Base-by-base conservation (phyloP, 192 early-diverging fungal species). In the Spizellomyces punctatus region DNA sequence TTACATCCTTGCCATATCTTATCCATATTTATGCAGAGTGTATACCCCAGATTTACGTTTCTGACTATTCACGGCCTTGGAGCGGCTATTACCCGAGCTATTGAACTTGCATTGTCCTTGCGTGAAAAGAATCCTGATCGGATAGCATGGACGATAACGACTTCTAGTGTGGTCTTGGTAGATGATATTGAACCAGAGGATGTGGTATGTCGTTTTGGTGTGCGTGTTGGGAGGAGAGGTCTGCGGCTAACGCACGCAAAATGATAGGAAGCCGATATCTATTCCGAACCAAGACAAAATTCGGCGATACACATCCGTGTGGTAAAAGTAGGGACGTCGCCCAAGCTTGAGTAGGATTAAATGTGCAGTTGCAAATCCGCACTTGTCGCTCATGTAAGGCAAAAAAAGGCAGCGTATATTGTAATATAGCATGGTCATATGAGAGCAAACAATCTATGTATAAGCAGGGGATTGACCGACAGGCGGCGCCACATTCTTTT, bases 11-110 rank as follows among this genome's bases (percentile, higher is more conserved):
- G n/a, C n/a, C 8, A 27, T 10, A 45, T 9, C 0, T n/a, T 54
- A 19, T 19, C 16, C n/a, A n/a, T n/a, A n/a, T 27, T 45, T 45
- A 7, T 8, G 6, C 10, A 64, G 27, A 45, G 8, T 67, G 45
- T 27, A 16, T 22, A 10, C 49, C n/a, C 9, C n/a, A 52, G 49
- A 52, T 76, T 81, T 21, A 81, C 87, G 1, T 77, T 72, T 17
- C 84, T 95, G 6, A 87, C 86, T 6, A 82, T 95, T 22, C 93
- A 94, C 66, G 93, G 89, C 19, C 83, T 95, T 49, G 92, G 93
- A 41, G 89, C 90, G 16, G 88, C 90, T 16, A 89, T 94, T 14
- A 82, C 83, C 19, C 82, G 83, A 21, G 89, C 92, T 0, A 85
- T 93, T 48, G 75, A 81, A 46, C 81, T 94, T 19, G 89, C 92